Conservation (phyloP, 352 stramenopile species). For the Pythium diclinum region DNA sequence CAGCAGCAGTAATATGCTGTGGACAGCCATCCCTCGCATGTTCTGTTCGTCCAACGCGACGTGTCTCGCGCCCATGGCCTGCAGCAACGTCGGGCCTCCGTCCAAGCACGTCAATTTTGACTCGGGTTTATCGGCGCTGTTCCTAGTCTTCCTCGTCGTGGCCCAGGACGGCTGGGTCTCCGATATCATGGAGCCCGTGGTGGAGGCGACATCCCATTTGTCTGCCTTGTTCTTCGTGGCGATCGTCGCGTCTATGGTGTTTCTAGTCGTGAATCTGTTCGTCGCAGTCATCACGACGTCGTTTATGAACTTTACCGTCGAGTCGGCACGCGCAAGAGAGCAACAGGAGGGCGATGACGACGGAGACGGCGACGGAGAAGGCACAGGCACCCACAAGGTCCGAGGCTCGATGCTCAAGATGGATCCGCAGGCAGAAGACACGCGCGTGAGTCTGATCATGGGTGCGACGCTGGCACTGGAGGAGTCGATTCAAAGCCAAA, state of each 20-base stretch:
- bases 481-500: slow-evolving; percentile 34
- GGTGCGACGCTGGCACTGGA: slow-evolving; percentile 75
- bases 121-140: slow-evolving; percentile 58
- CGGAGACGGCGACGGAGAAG: slow-evolving; percentile 29
- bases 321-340: slow-evolving; percentile 17
- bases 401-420: slow-evolving; percentile 47
- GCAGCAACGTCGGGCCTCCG: slow-evolving; percentile 29
- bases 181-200: slow-evolving; percentile 77
- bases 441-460: slow-evolving; percentile 81
- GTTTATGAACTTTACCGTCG: slow-evolving; percentile 80
- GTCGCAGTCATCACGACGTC: slow-evolving; percentile 80
- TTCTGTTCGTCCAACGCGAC: slow-evolving; percentile 49
- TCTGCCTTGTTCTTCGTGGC: slow-evolving; percentile 66
- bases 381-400: slow-evolving; percentile 4
- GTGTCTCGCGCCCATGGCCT: slow-evolving; percentile 32
- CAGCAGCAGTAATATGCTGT: slow-evolving; percentile 9
- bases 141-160: slow-evolving; percentile 78
- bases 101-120: slow-evolving; percentile 72
- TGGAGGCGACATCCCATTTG: slow-evolving; percentile 53
- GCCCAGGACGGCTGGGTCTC: slow-evolving; percentile 74
- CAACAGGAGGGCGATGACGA: slow-evolving; percentile 20
- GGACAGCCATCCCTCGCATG: slow-evolving; percentile 41
- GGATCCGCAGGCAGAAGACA: slow-evolving; percentile 55
- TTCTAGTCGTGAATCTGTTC: slow-evolving; percentile 81
- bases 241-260: slow-evolving; percentile 75